Evolutionary conservation across 257 asterid genomes (phyloP), one percentile per base, ranked within the genome.

Genomic region (Ballota nigra): DNA sequence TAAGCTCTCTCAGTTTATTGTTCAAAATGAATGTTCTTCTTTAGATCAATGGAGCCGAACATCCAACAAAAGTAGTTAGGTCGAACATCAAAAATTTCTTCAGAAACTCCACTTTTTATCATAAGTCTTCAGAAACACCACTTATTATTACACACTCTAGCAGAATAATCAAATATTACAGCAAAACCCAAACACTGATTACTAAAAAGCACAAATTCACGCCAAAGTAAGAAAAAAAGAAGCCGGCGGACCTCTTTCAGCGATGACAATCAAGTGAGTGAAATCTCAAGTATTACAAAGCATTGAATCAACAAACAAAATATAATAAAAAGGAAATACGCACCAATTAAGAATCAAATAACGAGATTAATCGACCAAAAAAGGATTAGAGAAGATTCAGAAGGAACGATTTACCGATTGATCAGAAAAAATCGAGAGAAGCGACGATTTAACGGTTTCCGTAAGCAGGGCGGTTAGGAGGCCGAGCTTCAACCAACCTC

Each of bases 361-460:
- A 65, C 23, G 20, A 38, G 71, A 64, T 18, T 64, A n/a, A 52
- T 34, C 16, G 29, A 19, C 18, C 65, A 11, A n/a, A 63, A 64
- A 36, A 9, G 20, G n/a, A 40, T 40, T 51, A 3, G 26, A 51
- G 13, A 24, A 68, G 49, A 40, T 6, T 34, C 24, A 38, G 60
- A 60, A 20, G 24, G 20, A 40, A 5, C 47, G 28, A 62, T 52
- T 69, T 52, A 76, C 75, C 72, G 71, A 76, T 52, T 69, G 72
- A 75, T 69, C 41, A 71, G 16, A 26, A 34, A 51, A 24, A 62
- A 41, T 9, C 45, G 15, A 45, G 66, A 56, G 22, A 18, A 60
- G 19, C 31, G 11, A 19, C 29, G 36, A 11, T 38, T 64, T 28
- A 49, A 15, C 22, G 12, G 18, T 18, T 18, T 31, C 12, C 6